phyloP scores from a whole-genome alignment of 805 yeast genomes.

The Candida succiphila region DNA sequence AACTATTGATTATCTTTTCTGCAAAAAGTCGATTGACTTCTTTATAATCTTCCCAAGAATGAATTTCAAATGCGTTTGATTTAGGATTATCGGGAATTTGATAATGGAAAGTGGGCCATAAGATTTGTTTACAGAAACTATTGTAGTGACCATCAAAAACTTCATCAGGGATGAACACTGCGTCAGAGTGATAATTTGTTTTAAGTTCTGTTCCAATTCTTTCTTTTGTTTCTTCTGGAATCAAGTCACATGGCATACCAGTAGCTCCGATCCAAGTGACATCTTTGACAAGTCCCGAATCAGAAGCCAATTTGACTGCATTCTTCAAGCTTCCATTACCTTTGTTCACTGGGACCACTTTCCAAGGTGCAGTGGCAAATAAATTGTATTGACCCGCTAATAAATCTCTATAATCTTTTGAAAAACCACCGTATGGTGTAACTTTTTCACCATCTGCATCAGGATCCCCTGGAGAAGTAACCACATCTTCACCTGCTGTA shows the following conservation, averaged over 20 bases:
- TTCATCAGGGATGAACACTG: constrained; percentile 67
- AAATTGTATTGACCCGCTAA: constrained; percentile 31
- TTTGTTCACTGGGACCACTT: constrained; percentile 51
- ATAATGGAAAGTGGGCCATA: constrained; percentile 93
- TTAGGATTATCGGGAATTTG: constrained; percentile 94
- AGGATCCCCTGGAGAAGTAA: background rate
- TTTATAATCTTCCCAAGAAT: constrained; percentile 83
- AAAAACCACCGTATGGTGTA: constrained; percentile 68
- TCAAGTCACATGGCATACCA: constrained; percentile 83
- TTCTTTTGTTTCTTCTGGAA: constrained; percentile 45
- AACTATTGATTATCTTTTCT: constrained; percentile 54
- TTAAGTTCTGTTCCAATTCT: constrained; percentile 41
- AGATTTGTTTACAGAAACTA: constrained; percentile 84
- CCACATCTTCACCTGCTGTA: background rate
- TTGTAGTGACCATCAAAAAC: constrained; percentile 86
- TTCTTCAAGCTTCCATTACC: constrained; percentile 88
- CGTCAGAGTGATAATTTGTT: constrained; percentile 43
- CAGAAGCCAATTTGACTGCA: constrained; percentile 59
- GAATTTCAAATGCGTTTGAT: constrained; percentile 90
- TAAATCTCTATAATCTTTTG: constrained; percentile 42
- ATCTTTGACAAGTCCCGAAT: constrained; percentile 23
- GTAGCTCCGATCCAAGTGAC: constrained; percentile 82
- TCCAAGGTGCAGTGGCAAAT: constrained; percentile 62
- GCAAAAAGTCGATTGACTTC: constrained; percentile 72
- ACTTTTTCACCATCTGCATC: constrained; percentile 21